Base-by-base conservation (phyloP, 768 basidiomycete genomes). In the Boletus insuetus region DNA sequence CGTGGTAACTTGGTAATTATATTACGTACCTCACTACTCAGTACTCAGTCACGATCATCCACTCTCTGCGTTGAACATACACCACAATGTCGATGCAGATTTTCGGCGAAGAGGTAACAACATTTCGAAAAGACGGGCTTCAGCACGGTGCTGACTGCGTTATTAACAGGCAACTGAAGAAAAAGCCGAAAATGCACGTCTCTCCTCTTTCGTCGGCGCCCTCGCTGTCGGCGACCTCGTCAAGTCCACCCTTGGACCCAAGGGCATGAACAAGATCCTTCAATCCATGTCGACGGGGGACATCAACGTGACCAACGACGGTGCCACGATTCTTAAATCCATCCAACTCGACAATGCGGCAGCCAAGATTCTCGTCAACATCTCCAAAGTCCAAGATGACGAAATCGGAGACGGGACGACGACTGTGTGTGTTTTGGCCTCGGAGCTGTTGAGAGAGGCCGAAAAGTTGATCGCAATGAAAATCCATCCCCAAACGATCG, bases 211-310 rank as follows among this genome's bases (percentile, higher is more conserved):
- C 73, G 91, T 99, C 51, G 97, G 97, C 34, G 96, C 97, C 7
- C 85, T 97, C 63, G 97, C 97, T 0, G 81, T 99, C 34, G 97
- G 97, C 41, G 97, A 99, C 77, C 85, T 99, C 61, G 96, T 99
- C 66, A 98, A 98, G 76, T 96, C 94, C 1, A 99, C 97, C 9
- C 82, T 99, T 3, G 97, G 97, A 10, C 97, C 97, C 22, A 98
- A 99, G 74, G 97, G 97, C 52, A 99, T 98, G 96, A 98, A 98
- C 85, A 98, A 98, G 79, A 98, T 99, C 59, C 84, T 99, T 16
- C 96, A 95, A 73, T 95, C 93, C 2, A 85, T 74, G 2, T 91
- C 94, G 6, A 84, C 88, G 0, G 93, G 94, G 6, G 91, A 94
- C 29, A 91, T 99, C 65, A 97, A 87, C 60, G 96, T 99, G 46